A percentile compares a stretch with the other conserved stretches of the same genome.
These are phyloP conservation scores for Mucor lusitanicus DNA, from an alignment of 371 early-diverging fungal genomes.

Conservation along the genomic window DNA sequence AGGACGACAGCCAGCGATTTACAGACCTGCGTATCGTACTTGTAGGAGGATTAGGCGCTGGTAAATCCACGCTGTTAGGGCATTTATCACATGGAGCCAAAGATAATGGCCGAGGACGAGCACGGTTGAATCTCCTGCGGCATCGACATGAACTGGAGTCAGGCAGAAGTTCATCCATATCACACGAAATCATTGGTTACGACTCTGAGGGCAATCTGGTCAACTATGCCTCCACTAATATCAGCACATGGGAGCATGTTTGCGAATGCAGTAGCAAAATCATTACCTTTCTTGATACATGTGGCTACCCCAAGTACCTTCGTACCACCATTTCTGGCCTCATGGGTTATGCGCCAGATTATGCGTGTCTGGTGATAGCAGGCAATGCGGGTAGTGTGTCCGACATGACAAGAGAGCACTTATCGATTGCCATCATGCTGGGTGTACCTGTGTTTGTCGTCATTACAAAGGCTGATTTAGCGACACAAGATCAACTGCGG, in stretches of 20 bases:
- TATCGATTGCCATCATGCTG: conserved; percentile 81
- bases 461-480: conserved; percentile 89
- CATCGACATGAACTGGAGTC: conserved; percentile 92
- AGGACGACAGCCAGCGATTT: conserved; percentile 38
- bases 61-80: conserved; percentile 86
- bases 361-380: conserved; percentile 86
- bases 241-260: conserved; percentile 83
- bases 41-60: conserved; percentile 82
- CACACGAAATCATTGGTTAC: conserved; percentile 88
- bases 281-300: conserved; percentile 86
- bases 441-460: conserved; percentile 86
- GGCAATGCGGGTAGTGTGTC: conserved; percentile 76
- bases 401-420: conserved; percentile 87
- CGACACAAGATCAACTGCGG: conserved; percentile 80
- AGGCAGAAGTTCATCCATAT: conserved; percentile 88
- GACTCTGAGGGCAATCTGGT: conserved; percentile 59
- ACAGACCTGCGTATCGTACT: conserved; percentile 83
- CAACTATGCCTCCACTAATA: conserved; percentile 63
- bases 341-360: conserved; percentile 88
- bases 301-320: conserved; percentile 89
- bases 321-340: conserved; percentile 91
- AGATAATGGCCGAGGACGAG: conserved; percentile 89
- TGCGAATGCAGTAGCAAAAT: conserved; percentile 78
- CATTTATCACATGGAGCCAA: conserved; percentile 78
- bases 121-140: conserved; percentile 81